Base-by-base conservation (phyloP, 441 rosid genomes). In the Pelargonium myrrhifolium region DNA sequence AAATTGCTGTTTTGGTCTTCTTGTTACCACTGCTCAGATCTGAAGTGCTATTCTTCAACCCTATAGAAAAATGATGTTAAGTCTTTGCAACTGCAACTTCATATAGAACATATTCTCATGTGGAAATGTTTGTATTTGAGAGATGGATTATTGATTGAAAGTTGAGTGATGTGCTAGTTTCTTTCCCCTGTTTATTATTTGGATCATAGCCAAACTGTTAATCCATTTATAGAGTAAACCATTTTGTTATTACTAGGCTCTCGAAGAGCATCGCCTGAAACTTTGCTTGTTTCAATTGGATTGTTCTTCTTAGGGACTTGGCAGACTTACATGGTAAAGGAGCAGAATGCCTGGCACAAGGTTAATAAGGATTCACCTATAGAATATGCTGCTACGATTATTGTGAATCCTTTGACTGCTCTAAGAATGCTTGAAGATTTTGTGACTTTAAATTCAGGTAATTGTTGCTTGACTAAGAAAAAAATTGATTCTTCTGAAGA, bases 361-460 rank as follows among this genome's bases (percentile, higher is more conserved):
- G 74, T 93, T 35, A 84, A 78, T 71, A 89, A 90, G 79, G 77
- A 77, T 3, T 68, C 86, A 8, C 92, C 95, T 0, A 73, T 83
- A 77, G 95, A 93, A 78, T 93, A 93, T 84, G 99, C 97, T 22
- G 95, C 97, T 0, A 93, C 99, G 4, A 75, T 91, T 42, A 89
- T 86, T 26, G 96, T 93, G 77, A 93, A 93, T 84, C 98, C 98
- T 43, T 81, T 87, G 83, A 83, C 92, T 39, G 93, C 98, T 72
- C 67, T 93, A 69, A 82, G 95, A 80, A 93, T 93, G 97, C 94
- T 93, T 11, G 92, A 93, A 72, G 97, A 93, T 73, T 90, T 85
- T 77, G 77, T 66, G n/a, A 64, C 78, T 75, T 72, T 93, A 39
- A 81, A 82, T 47, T 68, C 95, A 59, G 95, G 98, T 89, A 71